Evolutionary conservation across 1,284 basidiomycete genomes (phyloP).

Genomic region (Ceratobasidium sp.): DNA sequence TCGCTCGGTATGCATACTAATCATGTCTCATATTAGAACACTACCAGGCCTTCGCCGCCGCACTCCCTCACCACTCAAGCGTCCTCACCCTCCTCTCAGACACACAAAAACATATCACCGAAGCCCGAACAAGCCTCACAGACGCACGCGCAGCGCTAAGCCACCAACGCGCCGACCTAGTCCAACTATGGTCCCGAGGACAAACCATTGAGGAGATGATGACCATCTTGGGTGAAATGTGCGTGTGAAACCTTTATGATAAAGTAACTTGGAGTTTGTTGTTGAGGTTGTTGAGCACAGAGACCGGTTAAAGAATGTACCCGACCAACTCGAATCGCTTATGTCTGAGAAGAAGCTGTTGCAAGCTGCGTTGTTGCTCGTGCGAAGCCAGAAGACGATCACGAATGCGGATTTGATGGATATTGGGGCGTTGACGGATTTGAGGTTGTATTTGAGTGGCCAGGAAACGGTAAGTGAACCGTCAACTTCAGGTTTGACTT

Average conservation of each 20-base stretch:
- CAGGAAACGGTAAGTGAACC: constrained; percentile 84
- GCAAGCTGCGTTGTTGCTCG: constrained; percentile 89
- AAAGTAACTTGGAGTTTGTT: no score
- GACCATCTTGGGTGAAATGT: constrained; percentile 92
- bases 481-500: no score
- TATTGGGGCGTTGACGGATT: constrained; percentile 92
- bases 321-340: constrained; percentile 92
- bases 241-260: no score
- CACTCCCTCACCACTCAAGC: constrained; percentile 88
- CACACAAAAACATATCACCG: constrained; percentile 79
- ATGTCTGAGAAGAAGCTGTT: constrained; percentile 96
- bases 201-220: constrained; percentile 93
- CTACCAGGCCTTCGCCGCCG: constrained; percentile 92
- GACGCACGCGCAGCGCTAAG: constrained; percentile 85
- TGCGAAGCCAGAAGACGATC: constrained; percentile 90
- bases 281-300: constrained; percentile 62
- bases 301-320: constrained; percentile 91
- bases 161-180: constrained; percentile 85
- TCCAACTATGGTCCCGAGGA: constrained; percentile 86
- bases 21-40: no score
- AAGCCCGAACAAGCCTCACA: constrained; percentile 78
- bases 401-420: constrained; percentile 94
- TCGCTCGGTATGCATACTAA: no score
- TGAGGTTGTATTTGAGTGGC: constrained; percentile 85
- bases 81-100: constrained; percentile 78